Evolutionary conservation across 805 yeast species (phyloP), one percentile per base, ranked within the genome.

Genomic region (Metschnikowia chrysomelidarum): DNA sequence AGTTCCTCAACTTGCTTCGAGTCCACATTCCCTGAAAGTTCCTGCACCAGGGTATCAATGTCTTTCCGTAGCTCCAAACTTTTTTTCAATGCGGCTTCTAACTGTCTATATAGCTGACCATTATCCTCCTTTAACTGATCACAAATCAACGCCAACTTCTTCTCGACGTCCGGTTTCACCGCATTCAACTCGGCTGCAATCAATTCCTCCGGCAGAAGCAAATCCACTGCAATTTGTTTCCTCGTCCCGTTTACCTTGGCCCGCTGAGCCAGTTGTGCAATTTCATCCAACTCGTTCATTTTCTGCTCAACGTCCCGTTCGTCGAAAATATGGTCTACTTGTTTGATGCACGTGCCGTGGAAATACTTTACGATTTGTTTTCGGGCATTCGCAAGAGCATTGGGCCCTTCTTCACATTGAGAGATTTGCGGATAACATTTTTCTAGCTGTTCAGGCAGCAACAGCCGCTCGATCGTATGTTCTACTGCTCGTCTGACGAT

Each of bases 401-500:
- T 59, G 3, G 60, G 54, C 3, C 80, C 82, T 16, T 63, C 67
- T n/a, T 59, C 62, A 11, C 69, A 56, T n/a, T 51, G 36, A 2
- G 80, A 67, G 27, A 76, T 65, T 5, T 59, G 55, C 2, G 85
- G 85, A 50, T 74, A 80, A 50, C 84, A 78, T 14, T 69, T 50
- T 32, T 63, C 57, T 16, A 79, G 53, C 41, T 74, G 75, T 10
- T 78, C 82, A 37, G 67, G 57, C 16, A 70, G 65, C 24, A 77
- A 60, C 26, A 77, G 64, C 44, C 67, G 71, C 27, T 55, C 57
- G 24, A 76, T 66, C 2, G 78, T 68, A 46, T 74, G 78, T 18
- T 72, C 71, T 18, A 80, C 60, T 0, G 85, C 82, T 38, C 74
- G 67, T 18, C 64, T 60, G 34, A 76, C 68, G 5, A 78, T 77